Evolutionary conservation across 139 green algal species (phyloP).

Genomic region (Picochlorum sp.): DNA sequence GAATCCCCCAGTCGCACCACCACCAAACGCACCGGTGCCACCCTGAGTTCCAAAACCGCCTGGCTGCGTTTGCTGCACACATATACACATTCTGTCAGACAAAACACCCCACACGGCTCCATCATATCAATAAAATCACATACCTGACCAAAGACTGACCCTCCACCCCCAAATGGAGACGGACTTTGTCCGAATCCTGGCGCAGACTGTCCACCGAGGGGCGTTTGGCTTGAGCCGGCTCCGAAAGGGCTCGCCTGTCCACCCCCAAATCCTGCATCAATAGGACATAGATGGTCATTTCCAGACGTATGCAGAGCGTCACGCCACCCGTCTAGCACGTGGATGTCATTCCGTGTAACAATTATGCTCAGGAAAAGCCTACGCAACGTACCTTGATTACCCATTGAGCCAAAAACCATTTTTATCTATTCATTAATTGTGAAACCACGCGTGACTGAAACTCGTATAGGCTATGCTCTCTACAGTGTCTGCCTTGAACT

Average conservation of each 20-base stretch:
- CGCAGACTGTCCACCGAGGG: conserved; percentile 18
- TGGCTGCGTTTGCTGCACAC: too few relatives aligned
- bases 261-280: conserved; percentile 17
- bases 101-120: background rate
- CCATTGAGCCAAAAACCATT: too few relatives aligned
- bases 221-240: conserved; percentile 5
- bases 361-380: too few relatives aligned
- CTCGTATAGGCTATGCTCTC: too few relatives aligned
- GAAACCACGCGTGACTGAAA: too few relatives aligned
- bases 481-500: too few relatives aligned
- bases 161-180: conserved; percentile 30
- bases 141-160: conserved; percentile 30
- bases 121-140: too few relatives aligned
- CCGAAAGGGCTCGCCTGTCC: conserved; percentile 18
- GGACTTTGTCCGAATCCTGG: conserved; percentile 17
- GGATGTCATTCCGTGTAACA: too few relatives aligned
- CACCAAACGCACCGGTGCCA: background rate
- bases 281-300: background rate
- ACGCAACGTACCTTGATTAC: too few relatives aligned
- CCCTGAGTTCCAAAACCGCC: conserved; percentile 13
- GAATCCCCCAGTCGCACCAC: background rate
- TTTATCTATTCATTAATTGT: too few relatives aligned
- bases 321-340: background rate
- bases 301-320: background rate
- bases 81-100: background rate